Conservation (phyloP, 1,284 basidiomycete species). For the Dichomitus squalens region DNA sequence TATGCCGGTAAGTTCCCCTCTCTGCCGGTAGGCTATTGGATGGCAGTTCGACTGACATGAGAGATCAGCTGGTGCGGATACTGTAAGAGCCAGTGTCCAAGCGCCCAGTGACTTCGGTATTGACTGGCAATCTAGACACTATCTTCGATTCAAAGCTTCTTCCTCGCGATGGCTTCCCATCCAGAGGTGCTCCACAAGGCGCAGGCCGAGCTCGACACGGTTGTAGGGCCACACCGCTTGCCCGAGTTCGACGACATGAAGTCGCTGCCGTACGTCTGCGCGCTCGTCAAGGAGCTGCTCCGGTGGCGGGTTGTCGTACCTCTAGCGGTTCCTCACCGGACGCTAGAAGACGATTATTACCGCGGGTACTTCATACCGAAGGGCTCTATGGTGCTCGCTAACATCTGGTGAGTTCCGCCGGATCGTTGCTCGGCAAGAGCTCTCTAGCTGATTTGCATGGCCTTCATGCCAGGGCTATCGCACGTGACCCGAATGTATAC, state of each 20-base stretch:
- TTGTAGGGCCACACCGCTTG: conserved; percentile 32
- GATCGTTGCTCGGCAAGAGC: background rate
- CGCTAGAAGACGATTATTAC: conserved; percentile 34
- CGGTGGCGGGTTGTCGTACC: conserved; percentile 20
- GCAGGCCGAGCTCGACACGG: conserved; percentile 29
- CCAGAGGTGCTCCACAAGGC: conserved; percentile 40
- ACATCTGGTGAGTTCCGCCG: conserved; percentile 29
- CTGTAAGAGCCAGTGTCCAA: conserved; percentile 1
- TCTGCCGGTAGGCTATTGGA: background rate
- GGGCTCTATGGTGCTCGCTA: conserved; percentile 30
- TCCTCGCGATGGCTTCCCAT: conserved; percentile 38
- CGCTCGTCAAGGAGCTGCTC: conserved; percentile 16
- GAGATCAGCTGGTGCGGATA: conserved; percentile 16
- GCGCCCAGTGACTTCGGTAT: background rate
- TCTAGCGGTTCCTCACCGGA: conserved; percentile 32
- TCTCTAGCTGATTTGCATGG: background rate
- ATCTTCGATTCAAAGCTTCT: conserved; percentile 30
- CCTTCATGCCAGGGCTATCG: conserved; percentile 19
- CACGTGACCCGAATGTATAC: conserved; percentile 33
- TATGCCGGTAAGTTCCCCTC: background rate
- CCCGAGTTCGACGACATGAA: conserved; percentile 39
- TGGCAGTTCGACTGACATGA: background rate
- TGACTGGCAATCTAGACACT: conserved; percentile 10
- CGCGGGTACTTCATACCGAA: conserved; percentile 33
- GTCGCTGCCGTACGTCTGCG: conserved; percentile 17